Evolutionary conservation across 1,139 yeast species (phyloP).

Genomic region (Pichia sp.): DNA sequence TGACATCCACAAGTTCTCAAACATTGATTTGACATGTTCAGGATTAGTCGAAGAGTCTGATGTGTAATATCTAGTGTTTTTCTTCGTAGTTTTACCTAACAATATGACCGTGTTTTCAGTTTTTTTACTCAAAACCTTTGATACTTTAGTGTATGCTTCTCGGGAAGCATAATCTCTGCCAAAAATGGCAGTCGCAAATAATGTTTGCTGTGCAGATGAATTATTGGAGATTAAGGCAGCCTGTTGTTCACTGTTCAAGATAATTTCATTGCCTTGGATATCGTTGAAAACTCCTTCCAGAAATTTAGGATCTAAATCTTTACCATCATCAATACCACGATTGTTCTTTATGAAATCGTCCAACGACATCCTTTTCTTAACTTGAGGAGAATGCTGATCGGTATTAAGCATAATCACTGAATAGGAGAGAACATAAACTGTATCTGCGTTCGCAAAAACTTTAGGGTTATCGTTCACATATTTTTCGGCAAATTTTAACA

Average conservation of each 20-base stretch:
- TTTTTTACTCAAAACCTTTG: constrained; percentile 84
- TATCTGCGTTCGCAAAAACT: constrained; percentile 84
- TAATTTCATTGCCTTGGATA: constrained; percentile 79
- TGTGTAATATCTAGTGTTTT: constrained; percentile 37
- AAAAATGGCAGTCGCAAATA: constrained; percentile 57
- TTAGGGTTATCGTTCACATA: constrained; percentile 83
- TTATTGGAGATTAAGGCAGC: constrained; percentile 75
- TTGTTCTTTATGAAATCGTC: constrained; percentile 85
- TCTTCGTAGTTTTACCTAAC: constrained; percentile 48
- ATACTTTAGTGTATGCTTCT: constrained; percentile 89
- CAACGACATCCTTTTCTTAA: constrained; percentile 78
- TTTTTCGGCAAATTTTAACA: constrained; percentile 95
- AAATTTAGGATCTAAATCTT: constrained; percentile 73
- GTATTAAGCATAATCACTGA: constrained; percentile 93
- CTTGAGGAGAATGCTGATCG: constrained; percentile 85
- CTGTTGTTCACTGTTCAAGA: constrained; percentile 88
- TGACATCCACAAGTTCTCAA: constrained; percentile 96
- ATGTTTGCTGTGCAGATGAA: constrained; percentile 32
- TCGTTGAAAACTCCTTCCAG: constrained; percentile 68
- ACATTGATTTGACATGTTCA: constrained; percentile 88
- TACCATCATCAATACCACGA: constrained; percentile 90
- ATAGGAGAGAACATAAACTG: constrained; percentile 89
- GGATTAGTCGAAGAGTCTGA: constrained; percentile 62
- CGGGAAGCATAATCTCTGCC: constrained; percentile 63
- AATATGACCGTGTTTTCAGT: constrained; percentile 81